Evolutionary conservation across 2,329 filamentous ascomycete species (phyloP).

Genomic region (Verticillium longisporum): DNA sequence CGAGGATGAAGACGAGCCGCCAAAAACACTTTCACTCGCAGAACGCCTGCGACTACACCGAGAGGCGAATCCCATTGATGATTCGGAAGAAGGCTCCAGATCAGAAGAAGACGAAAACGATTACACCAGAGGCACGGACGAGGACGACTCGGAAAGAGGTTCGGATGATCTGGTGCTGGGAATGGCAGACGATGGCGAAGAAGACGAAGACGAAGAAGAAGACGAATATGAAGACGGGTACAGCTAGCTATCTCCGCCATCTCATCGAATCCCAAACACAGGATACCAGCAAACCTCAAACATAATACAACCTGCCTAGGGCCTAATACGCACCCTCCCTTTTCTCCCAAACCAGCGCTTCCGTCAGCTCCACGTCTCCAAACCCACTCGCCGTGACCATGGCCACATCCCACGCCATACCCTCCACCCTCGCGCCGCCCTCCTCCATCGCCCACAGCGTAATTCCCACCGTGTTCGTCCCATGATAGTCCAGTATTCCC

Average conservation of each 20-base stretch:
- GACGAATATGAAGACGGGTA: background rate
- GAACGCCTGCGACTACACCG: slow-evolving; percentile 15
- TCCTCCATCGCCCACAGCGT: slow-evolving; percentile 61
- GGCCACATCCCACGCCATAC: slow-evolving; percentile 19
- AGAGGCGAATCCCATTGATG: slow-evolving; percentile 10
- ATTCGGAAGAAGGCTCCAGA: slow-evolving; percentile 11
- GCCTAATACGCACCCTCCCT: slow-evolving; percentile 34
- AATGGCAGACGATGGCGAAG: slow-evolving; percentile 25
- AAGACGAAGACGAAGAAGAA: slow-evolving; percentile 15
- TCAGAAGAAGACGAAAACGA: slow-evolving; percentile 15
- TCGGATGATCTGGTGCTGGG: slow-evolving; percentile 19
- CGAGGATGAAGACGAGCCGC: slow-evolving; percentile 6
- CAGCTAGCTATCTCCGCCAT: background rate
- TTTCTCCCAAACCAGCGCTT: slow-evolving; percentile 31
- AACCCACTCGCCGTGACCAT: slow-evolving; percentile 38
- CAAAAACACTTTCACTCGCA: slow-evolving; percentile 13
- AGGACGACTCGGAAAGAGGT: slow-evolving; percentile 11
- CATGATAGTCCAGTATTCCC: slow-evolving; percentile 64
- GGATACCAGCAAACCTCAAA: background rate
- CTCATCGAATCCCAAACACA: background rate
- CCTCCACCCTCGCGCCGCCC: slow-evolving; percentile 44
- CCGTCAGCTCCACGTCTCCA: slow-evolving; percentile 28
- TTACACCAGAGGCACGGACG: slow-evolving; percentile 9
- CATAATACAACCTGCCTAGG: background rate
- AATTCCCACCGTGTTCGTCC: slow-evolving; percentile 62